phyloP scores from a whole-genome alignment of 352 stramenopile species.

The Globisporangium barbulae region DNA sequence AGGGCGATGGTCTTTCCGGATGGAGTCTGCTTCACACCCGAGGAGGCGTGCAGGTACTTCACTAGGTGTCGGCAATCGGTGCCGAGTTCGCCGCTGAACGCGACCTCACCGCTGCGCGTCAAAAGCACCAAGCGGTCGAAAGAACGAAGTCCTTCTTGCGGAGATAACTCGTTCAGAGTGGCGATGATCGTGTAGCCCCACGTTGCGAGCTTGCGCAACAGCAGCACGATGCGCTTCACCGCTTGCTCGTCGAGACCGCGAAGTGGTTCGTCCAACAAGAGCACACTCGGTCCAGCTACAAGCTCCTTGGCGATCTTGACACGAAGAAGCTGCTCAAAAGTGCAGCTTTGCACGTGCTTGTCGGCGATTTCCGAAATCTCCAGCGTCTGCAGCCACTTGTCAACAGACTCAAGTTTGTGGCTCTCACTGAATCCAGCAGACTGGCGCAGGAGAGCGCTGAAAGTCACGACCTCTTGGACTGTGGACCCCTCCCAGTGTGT shows the following conservation, averaged over 20 bases:
- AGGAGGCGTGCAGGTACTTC: slow-evolving; percentile 13
- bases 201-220: slow-evolving; percentile 12
- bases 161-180: slow-evolving; percentile 16
- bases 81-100: slow-evolving; percentile 22
- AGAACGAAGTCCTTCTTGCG: slow-evolving; percentile 13
- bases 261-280: slow-evolving; percentile 76
- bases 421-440: slow-evolving; percentile 9
- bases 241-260: slow-evolving; percentile 62
- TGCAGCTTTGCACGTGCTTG: slow-evolving; percentile 11
- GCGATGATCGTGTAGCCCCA: slow-evolving; percentile 16
- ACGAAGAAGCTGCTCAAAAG: slow-evolving; percentile 20
- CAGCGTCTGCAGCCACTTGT: slow-evolving; percentile 15
- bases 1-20: slow-evolving; percentile 8
- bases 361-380: slow-evolving; percentile 22
- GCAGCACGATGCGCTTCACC: slow-evolving; percentile 30
- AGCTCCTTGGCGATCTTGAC: slow-evolving; percentile 71
- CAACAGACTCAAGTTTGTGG: slow-evolving; percentile 9
- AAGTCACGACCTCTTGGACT: slow-evolving; percentile 74
- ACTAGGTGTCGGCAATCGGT: slow-evolving; percentile 14
- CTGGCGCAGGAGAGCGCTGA: slow-evolving; percentile 62
- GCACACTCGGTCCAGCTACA: slow-evolving; percentile 45
- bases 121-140: slow-evolving; percentile 23
- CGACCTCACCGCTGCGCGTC: slow-evolving; percentile 15
- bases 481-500: slow-evolving; percentile 23
- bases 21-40: slow-evolving; percentile 18